Evolutionary conservation across 176 grass and related monocot genomes (phyloP), one percentile per base, ranked within the genome.

Genomic region (Raddia distichophylla): DNA sequence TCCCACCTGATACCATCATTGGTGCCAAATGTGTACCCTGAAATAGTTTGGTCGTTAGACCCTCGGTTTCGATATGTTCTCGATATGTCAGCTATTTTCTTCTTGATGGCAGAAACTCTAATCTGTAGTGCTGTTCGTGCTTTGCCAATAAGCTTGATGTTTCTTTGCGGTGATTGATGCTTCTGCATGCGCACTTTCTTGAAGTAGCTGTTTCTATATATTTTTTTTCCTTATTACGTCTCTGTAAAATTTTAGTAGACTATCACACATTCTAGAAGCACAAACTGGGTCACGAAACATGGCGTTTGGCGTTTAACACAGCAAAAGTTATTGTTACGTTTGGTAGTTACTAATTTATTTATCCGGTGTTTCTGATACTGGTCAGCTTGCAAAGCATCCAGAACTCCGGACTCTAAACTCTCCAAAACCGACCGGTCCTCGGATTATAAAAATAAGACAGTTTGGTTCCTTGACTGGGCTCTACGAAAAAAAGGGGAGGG

Each of bases 21-120:
- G 37, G 20, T 7, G 58, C 63, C 6, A 11, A 70, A 14, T 52
- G 44, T 45, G 33, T 44, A 50, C 22, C 3, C 15, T 86, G 52
- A 69, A 68, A 49, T 16, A 56, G 43, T 64, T 50, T 68, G 17
- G 14, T 55, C 14, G 13, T 79, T 79, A 63, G n/a, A 64, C 35
- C 37, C 4, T 56, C n/a, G n/a, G n/a, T 52, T 34, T 1, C 0
- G 1, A 4, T 54, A 0, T n/a, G n/a, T 8, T 34, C 7, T 85
- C 75, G n/a, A n/a, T n/a, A n/a, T n/a, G n/a, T n/a, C 14, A 37
- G 37, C 10, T 47, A 3, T 40, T 40, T n/a, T 72, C 32, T 40
- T 72, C 2, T 18, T 71, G 67, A 37, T 4, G 3, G 5, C 5
- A 37, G 58, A 40, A 19, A 10, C 13, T 16, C 59, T 42, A 66